Conservation (phyloP, 257 asterid species). For the Rehmannia glutinosa region DNA sequence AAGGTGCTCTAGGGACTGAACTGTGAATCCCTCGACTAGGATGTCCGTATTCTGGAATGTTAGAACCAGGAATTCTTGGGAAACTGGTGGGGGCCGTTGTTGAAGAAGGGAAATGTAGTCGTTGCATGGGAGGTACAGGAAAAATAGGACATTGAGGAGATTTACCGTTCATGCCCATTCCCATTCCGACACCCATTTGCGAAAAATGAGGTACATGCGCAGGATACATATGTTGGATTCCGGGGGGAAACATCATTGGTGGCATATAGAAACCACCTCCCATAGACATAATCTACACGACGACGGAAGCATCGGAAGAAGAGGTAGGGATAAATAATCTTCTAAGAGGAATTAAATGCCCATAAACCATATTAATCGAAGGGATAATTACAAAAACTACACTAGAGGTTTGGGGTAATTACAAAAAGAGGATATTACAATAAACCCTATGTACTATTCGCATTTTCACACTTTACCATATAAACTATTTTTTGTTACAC, state of each 20-base stretch:
- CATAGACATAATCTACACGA: constrained; percentile 79
- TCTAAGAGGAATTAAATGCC: background rate
- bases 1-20: too few relatives aligned
- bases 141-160: too few relatives aligned
- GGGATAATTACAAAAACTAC: too few relatives aligned
- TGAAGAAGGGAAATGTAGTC: constrained; percentile 40
- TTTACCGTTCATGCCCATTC: too few relatives aligned
- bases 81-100: constrained; percentile 32
- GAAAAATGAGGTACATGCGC: constrained; percentile 53
- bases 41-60: constrained; percentile 43
- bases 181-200: too few relatives aligned
- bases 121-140: constrained; percentile 39
- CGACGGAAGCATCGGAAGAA: background rate
- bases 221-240: constrained; percentile 48
- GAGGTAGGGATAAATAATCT: background rate
- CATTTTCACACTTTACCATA: too few relatives aligned
- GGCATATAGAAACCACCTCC: constrained; percentile 74
- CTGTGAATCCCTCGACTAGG: constrained; percentile 47
- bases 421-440: too few relatives aligned
- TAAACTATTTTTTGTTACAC: too few relatives aligned
- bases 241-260: constrained; percentile 57
- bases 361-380: too few relatives aligned
- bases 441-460: too few relatives aligned
- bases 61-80: constrained; percentile 40
- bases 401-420: too few relatives aligned